Evolutionary conservation across 208 protist species (phyloP).

Genomic region (Trypanosoma cruzi): DNA sequence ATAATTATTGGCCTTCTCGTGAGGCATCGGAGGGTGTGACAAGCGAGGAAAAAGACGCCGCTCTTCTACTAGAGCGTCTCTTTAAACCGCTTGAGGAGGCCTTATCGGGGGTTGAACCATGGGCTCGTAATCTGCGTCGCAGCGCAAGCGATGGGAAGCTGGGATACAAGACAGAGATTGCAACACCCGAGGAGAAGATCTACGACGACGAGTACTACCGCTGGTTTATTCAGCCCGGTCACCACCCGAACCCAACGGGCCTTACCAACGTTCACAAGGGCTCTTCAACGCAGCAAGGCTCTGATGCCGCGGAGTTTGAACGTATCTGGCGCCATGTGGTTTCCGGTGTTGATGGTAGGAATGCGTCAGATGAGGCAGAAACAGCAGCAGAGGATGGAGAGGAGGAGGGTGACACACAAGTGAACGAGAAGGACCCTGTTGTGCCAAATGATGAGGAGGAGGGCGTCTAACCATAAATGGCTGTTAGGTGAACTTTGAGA

Average conservation of each 20-base stretch:
- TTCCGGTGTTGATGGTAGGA: conserved; percentile 26
- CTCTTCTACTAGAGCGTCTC: conserved; percentile 79
- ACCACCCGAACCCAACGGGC: conserved; percentile 88
- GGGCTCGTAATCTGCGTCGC: conserved; percentile 72
- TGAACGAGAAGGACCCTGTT: not conserved
- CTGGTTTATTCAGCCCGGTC: conserved; percentile 92
- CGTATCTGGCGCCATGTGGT: conserved; percentile 30
- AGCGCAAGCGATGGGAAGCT: conserved; percentile 69
- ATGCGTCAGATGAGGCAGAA: conserved; percentile 26
- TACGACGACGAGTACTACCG: conserved; percentile 94
- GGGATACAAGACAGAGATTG: conserved; percentile 77
- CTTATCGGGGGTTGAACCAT: conserved; percentile 68
- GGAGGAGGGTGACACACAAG: conserved; percentile 14
- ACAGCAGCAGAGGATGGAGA: not conserved
- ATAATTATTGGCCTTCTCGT: conserved; percentile 86
- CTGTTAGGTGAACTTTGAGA: not conserved
- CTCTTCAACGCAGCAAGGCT: conserved; percentile 7
- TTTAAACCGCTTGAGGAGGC: conserved; percentile 58
- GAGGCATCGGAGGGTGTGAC: conserved; percentile 52
- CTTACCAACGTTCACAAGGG: conserved; percentile 51
- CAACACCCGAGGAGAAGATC: conserved; percentile 90
- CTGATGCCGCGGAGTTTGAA: conserved; percentile 65
- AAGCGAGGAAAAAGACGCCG: conserved; percentile 40
- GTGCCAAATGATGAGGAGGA: not conserved
- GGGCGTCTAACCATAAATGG: not conserved